These are phyloP conservation scores for Myxozyma neglecta DNA, from an alignment of 805 yeast genomes.

Conservation along the genomic window DNA sequence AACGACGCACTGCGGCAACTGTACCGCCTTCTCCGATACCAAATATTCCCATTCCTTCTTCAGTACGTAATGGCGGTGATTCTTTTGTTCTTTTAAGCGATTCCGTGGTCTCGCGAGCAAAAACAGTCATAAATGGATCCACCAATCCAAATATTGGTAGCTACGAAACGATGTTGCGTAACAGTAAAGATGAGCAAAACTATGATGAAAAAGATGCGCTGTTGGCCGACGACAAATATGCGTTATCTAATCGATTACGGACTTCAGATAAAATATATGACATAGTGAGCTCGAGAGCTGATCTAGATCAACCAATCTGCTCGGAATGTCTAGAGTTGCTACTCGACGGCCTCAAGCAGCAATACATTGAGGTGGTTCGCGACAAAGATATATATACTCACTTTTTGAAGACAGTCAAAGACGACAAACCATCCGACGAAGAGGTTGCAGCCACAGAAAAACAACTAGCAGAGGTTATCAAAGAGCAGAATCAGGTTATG, in stretches of 20 bases:
- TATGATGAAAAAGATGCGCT: neutral
- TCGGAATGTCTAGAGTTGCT: constrained; percentile 74
- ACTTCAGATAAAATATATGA: constrained; percentile 39
- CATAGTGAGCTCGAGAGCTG: constrained; percentile 67
- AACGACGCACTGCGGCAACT: neutral
- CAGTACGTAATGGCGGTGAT: neutral
- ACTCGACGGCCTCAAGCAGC: constrained; percentile 61
- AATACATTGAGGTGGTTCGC: constrained; percentile 68
- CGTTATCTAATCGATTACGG: constrained; percentile 12
- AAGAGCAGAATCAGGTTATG: constrained; percentile 40
- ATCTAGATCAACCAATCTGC: constrained; percentile 84
- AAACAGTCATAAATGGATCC: neutral
- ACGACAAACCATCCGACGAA: constrained; percentile 40
- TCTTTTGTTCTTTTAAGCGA: constrained; percentile 6
- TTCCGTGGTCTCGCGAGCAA: constrained; percentile 9
- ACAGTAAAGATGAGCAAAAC: neutral
- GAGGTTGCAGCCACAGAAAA: constrained; percentile 50
- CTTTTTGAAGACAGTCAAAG: constrained; percentile 66
- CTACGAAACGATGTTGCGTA: constrained; percentile 19
- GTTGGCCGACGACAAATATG: constrained; percentile 7
- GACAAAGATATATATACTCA: constrained; percentile 78
- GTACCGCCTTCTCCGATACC: constrained; percentile 3
- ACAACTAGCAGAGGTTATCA: constrained; percentile 50
- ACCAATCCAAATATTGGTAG: constrained; percentile 1
- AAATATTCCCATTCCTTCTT: neutral